Evolutionary conservation across 139 green algal genomes (phyloP), one percentile per base, ranked within the genome.

Genomic region (Volvox africanus): DNA sequence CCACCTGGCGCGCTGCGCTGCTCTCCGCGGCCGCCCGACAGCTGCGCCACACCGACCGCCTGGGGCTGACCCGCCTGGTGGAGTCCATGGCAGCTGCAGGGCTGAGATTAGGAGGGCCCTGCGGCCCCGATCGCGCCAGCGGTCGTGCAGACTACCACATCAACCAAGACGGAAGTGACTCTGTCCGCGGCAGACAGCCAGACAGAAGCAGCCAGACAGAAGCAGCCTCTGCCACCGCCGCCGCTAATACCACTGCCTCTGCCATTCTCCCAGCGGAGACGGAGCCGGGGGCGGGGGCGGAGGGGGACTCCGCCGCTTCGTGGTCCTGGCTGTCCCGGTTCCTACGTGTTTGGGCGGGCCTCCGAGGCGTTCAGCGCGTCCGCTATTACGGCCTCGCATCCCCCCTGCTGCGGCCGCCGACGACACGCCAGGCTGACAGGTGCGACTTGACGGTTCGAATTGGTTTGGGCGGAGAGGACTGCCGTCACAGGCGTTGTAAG

Each of bases 71-170:
- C 26, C 18, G 33, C 24, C 37, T 89, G 69, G 37, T 24, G 24
- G 37, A 71, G 44, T 67, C 68, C 17, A 71, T 89, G 85, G 85
- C 69, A 30, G 69, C 37, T n/a, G 85, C 67, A 36, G 85, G 85
- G 37, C 2, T 89, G 26, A 36, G 71, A 32, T 24, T 33, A 2
- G 77, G 33, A 61, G 77, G 32, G 35, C 14, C 30, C 18, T 19
- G 32, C 32, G 76, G 76, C 32, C 32, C 32, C 6, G 76, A 18
- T 20, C 18, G 30, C 76, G 30, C 76, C 71, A 9, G 9, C 5
- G 9, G 44, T 5, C 44, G 9, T 55, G 9, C 44, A 9, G 44
- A 55, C 44, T 9, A 55, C 9, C 44, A 55, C 44, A 9, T 55
- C 44, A 55, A 55, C 44, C 44, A 55, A 55, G 44, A 55, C 44